Conservation (phyloP, 192 early-diverging fungal genomes). For the Mortierella alpina region DNA sequence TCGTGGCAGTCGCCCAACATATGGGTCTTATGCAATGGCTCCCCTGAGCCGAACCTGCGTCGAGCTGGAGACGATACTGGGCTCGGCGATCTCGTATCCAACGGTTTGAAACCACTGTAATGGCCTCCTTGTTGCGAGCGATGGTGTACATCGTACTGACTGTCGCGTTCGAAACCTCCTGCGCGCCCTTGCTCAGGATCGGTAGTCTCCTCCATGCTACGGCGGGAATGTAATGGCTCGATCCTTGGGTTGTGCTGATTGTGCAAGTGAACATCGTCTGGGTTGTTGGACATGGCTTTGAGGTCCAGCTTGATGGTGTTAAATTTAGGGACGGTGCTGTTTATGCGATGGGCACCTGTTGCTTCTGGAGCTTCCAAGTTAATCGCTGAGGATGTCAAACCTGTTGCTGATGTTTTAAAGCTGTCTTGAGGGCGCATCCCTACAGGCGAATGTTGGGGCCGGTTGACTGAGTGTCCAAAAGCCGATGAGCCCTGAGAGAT, state of each 20-base stretch:
- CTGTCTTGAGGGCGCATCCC: conserved; percentile 9
- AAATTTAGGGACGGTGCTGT: conserved; percentile 7
- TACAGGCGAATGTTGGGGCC: not conserved
- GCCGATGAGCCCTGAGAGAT: conserved; percentile 4
- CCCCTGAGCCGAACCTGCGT: not conserved
- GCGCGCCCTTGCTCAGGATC: not conserved
- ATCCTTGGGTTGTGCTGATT: conserved; percentile 23
- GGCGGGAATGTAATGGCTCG: conserved; percentile 4
- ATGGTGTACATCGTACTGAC: not conserved
- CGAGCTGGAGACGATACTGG: not conserved
- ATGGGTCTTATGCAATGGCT: not conserved
- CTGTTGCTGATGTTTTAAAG: not conserved
- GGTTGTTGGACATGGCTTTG: conserved; percentile 34
- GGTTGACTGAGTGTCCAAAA: conserved; percentile 1
- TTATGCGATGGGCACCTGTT: not conserved
- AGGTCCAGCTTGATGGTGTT: conserved; percentile 35
- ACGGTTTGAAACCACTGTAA: not conserved
- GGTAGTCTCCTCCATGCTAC: not conserved
- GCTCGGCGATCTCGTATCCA: not conserved
- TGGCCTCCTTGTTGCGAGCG: not conserved
- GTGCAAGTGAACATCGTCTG: conserved; percentile 28
- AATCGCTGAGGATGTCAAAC: not conserved
- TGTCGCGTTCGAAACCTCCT: not conserved
- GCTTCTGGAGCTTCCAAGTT: conserved; percentile 2
- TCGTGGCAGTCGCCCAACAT: conserved; percentile 15